phyloP scores from a whole-genome alignment of 345 rosid genomes.

The Stellera chamaejasme region DNA sequence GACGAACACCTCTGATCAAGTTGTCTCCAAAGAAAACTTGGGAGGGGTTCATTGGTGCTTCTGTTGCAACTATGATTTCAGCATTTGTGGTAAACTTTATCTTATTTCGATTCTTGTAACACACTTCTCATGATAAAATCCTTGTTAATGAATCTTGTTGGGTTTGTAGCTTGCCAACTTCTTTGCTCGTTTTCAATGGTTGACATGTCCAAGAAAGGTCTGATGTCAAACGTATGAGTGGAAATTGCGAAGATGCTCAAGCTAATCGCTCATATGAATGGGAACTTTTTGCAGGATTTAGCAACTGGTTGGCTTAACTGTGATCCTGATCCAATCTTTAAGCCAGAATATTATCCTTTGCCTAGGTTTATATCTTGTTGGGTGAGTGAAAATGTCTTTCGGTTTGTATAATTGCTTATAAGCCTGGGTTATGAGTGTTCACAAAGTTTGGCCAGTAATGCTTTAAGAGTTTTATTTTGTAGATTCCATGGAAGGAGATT shows the following conservation, averaged over 20 bases:
- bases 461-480: slow-evolving; percentile 14
- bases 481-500: slow-evolving; percentile 84
- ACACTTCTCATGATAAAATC: background rate
- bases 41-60: slow-evolving; percentile 99
- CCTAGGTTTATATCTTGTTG: slow-evolving; percentile 54
- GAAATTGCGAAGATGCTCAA: background rate
- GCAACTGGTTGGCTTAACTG: slow-evolving; percentile 90
- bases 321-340: slow-evolving; percentile 81
- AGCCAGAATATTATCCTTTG: slow-evolving; percentile 49
- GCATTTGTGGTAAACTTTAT: slow-evolving; percentile 62
- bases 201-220: slow-evolving; percentile 96
- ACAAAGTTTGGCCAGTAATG: background rate
- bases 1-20: slow-evolving; percentile 85
- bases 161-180: slow-evolving; percentile 69
- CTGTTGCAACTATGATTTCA: slow-evolving; percentile 67
- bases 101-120: background rate
- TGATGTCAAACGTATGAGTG: slow-evolving; percentile 3
- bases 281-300: slow-evolving; percentile 50
- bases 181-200: slow-evolving; percentile 75
- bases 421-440: too few species aligned
- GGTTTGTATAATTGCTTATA: too few species aligned
- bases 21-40: slow-evolving; percentile 96
- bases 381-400: slow-evolving; percentile 27
- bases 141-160: background rate
- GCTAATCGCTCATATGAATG: background rate